phyloP scores from a whole-genome alignment of 2,329 filamentous ascomycete genomes.

The Neopestalotiopsis rosae region DNA sequence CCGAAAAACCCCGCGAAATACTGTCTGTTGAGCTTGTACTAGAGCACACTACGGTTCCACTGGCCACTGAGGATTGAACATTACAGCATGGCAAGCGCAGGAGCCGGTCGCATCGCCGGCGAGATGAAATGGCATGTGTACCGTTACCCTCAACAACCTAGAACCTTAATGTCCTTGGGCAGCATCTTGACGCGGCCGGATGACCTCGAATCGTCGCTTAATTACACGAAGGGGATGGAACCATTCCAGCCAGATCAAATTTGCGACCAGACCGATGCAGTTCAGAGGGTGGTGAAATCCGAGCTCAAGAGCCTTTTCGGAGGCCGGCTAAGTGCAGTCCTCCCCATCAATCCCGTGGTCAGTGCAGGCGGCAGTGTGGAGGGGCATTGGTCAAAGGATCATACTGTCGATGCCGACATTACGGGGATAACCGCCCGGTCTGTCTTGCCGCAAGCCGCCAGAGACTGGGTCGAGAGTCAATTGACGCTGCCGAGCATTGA shows the following conservation, averaged over 20 bases:
- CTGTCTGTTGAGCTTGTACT: too few relatives aligned
- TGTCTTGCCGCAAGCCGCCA: not conserved
- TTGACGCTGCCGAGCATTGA: not conserved
- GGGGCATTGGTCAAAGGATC: not conserved
- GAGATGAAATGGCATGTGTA: conserved; percentile 4
- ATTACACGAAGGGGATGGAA: not conserved
- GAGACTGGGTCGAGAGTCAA: not conserved
- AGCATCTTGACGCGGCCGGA: not conserved
- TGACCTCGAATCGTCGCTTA: not conserved
- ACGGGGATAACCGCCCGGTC: not conserved
- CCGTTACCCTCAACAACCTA: not conserved
- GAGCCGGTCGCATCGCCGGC: not conserved
- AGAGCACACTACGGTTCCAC: too few relatives aligned
- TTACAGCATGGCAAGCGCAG: not conserved
- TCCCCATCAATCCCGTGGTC: not conserved
- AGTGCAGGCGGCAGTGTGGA: not conserved
- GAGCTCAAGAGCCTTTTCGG: not conserved
- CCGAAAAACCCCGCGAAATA: too few relatives aligned
- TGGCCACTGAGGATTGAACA: too few relatives aligned
- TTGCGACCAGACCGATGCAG: not conserved
- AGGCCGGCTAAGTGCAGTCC: not conserved
- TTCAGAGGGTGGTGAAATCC: not conserved
- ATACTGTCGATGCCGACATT: not conserved
- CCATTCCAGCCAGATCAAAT: not conserved
- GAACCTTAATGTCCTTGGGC: not conserved